Evolutionary conservation across 768 basidiomycete species (phyloP), one percentile per base, ranked within the genome.

Genomic region (Leccinellum rugosiceps): DNA sequence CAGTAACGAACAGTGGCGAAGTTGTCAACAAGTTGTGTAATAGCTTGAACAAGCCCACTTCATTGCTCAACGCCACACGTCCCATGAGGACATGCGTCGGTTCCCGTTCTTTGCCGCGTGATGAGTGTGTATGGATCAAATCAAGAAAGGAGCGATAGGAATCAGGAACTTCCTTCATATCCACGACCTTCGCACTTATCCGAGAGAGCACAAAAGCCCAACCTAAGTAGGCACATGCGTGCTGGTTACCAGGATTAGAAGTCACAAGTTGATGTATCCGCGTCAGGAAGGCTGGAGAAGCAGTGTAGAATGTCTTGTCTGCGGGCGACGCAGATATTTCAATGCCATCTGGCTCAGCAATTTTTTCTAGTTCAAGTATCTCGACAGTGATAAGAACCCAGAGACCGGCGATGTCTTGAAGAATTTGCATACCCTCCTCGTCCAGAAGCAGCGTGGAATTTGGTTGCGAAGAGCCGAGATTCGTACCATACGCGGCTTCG

Each of bases 121-220:
- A 72, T 15, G 69, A 56, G 43, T 76, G 71, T 21, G 80, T 75
- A 44, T 82, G 71, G 47, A 85, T 74, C 38, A 75, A 73, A 32
- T 83, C 77, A 67, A 87, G 78, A 70, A 90, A 84, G 3, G 74
- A 57, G 28, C 74, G 76, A 69, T 85, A 88, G 14, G 80, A 66
- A 15, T 77, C 69, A 19, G 86, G 84, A 32, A 86, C 69, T 57
- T 83, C 79, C 61, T 80, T 76, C 65, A 77, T 62, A 49, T 80
- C 72, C n/a, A 63, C 54, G 1, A 78, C 81, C 52, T 78, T 76
- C 13, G 75, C 67, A 19, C 76, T 68, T n/a, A 90, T 67, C 31
- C 85, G 80, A 11, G 86, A 86, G 4, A 96, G 80, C 1, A 94
- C 82, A 65, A 86, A 92, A 0, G 93, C 80, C 95, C 95, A 98